Evolutionary conservation across 208 protist genomes (phyloP).

Genomic region (Angomonas deanei): DNA sequence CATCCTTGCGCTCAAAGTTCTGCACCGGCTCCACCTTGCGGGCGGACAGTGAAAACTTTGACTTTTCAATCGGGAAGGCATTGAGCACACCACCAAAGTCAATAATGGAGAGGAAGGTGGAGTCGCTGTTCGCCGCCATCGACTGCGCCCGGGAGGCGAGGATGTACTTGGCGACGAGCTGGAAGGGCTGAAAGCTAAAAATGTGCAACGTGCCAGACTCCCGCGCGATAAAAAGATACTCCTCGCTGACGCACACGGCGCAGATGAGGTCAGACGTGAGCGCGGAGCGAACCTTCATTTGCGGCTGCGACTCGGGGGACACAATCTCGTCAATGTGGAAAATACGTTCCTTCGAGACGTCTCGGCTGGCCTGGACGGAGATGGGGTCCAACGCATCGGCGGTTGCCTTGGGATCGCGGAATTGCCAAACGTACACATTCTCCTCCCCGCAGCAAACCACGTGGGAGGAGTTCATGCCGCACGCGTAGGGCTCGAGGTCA

Average conservation of each 20-base stretch:
- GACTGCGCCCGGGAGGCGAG: conserved; percentile 74
- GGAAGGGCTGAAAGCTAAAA: conserved; percentile 83
- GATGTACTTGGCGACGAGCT: conserved; percentile 73
- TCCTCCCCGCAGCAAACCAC: conserved; percentile 90
- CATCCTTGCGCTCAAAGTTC: conserved; percentile 92
- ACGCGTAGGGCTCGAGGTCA: conserved; percentile 84
- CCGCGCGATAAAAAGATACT: conserved; percentile 78
- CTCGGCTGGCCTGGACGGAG: conserved; percentile 74
- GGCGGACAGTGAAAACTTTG: conserved; percentile 56
- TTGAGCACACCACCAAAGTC: conserved; percentile 87
- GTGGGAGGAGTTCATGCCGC: conserved; percentile 89
- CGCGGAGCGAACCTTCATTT: conserved; percentile 50
- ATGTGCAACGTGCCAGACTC: conserved; percentile 87
- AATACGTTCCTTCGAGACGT: conserved; percentile 59
- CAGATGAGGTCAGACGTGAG: conserved; percentile 91
- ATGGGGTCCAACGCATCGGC: conserved; percentile 81
- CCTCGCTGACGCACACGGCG: conserved; percentile 76
- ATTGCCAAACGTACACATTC: conserved; percentile 95
- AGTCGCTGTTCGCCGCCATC: conserved; percentile 90
- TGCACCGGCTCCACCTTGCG: conserved; percentile 43
- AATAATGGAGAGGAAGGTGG: conserved; percentile 81
- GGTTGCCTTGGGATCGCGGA: conserved; percentile 69
- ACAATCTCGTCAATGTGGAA: conserved; percentile 93
- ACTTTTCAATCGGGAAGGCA: conserved; percentile 53
- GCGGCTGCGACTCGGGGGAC: conserved; percentile 39